Evolutionary conservation across 305 asterid genomes (phyloP), one percentile per base, ranked within the genome.

Genomic region (Plantago lanceolata): DNA sequence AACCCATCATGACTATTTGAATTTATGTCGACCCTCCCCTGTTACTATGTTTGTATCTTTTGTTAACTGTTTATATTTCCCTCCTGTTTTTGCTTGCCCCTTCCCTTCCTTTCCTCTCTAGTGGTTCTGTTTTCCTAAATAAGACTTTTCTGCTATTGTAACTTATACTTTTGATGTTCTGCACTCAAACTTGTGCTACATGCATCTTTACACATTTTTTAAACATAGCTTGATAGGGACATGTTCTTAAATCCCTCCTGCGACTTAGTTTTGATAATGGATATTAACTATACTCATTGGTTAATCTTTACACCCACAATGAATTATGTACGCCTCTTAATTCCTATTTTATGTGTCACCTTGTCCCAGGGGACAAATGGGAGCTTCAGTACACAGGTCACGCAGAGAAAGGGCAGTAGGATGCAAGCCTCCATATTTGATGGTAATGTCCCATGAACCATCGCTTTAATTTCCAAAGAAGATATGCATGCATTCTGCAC

Each of bases 341-440:
- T 54, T 35, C 21, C 35, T 40, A 40, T 12, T 51, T 37, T 29
- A 17, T 40, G 45, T 66, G 64, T 28, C 33, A 50, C 40, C 33
- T 56, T 68, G 37, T 68, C 62, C 47, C 65, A 89, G 94, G 97
- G 95, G 95, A 11, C 87, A 82, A 72, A 82, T 87, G 77, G 97
- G 96, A 54, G 85, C 96, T 6, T 90, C 95, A 29, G 50, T 78
- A 59, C 87, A 90, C 65, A 73, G 95, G 45, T 31, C 73, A 49
- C 61, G 61, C 13, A 76, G 84, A 73, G 79, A 56, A 28, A 53
- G 65, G 58, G 94, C 88, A 33, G 59, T 84, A 51, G 94, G 90
- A 67, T 80, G 88, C 8, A 65, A 82, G 67, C 94, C 97, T 74
- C 94, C 97, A 45, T 90, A 83, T 55, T 70, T 90, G 29, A 77